Evolutionary conservation across 2,329 filamentous ascomycete species (phyloP).

Genomic region (Cercospora sojina): DNA sequence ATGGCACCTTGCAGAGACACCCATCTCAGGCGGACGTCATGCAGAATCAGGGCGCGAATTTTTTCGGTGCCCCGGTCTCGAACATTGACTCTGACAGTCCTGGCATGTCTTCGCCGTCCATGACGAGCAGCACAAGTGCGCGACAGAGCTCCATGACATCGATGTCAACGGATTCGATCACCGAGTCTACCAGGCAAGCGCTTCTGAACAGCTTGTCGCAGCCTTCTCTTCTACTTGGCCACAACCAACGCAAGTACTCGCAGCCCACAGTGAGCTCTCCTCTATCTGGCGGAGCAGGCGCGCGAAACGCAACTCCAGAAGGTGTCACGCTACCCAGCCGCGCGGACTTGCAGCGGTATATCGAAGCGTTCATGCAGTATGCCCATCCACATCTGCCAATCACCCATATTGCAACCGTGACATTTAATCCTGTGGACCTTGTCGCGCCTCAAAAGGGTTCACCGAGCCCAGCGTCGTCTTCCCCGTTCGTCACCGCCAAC

Average conservation of each 20-base stretch:
- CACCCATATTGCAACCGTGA: slow-evolving; percentile 84
- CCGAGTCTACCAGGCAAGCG: slow-evolving; percentile 64
- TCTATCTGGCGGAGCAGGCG: slow-evolving; percentile 42
- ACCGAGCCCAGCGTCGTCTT: slow-evolving; percentile 45
- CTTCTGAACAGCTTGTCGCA: slow-evolving; percentile 62
- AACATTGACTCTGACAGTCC: slow-evolving; percentile 68
- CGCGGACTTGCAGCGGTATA: slow-evolving; percentile 82
- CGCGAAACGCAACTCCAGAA: slow-evolving; percentile 36
- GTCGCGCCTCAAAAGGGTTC: slow-evolving; percentile 46
- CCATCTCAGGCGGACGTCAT: slow-evolving; percentile 24
- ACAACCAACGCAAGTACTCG: slow-evolving; percentile 57
- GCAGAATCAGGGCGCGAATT: slow-evolving; percentile 52
- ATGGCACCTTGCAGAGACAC: slow-evolving; percentile 24
- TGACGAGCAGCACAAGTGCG: slow-evolving; percentile 60
- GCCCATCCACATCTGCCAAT: slow-evolving; percentile 97
- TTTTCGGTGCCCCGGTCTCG: slow-evolving; percentile 59
- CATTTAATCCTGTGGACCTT: slow-evolving; percentile 76
- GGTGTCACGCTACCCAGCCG: slow-evolving; percentile 69
- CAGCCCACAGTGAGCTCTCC: slow-evolving; percentile 58
- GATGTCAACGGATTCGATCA: slow-evolving; percentile 64
- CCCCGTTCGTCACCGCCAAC: slow-evolving; percentile 42
- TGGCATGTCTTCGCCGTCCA: slow-evolving; percentile 63
- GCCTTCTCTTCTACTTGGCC: slow-evolving; percentile 53
- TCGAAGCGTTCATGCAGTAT: slow-evolving; percentile 83
- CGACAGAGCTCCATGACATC: slow-evolving; percentile 60